Evolutionary conservation across 1,139 yeast genomes (phyloP).

Genomic region (Kurtzmaniella quercitrusa): DNA sequence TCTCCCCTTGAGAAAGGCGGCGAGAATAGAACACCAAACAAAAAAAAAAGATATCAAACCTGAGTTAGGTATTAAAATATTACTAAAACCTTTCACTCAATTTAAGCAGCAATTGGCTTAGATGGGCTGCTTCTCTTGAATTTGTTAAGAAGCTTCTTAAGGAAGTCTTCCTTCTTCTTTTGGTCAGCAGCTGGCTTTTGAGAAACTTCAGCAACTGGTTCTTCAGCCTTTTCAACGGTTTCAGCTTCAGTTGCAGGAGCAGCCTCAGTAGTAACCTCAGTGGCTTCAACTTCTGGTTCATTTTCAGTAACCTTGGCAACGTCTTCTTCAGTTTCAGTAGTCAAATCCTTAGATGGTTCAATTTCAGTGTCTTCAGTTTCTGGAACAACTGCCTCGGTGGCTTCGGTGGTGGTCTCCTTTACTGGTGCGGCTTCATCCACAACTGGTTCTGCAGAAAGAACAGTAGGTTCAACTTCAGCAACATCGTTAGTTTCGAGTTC

Average conservation of each 20-base stretch:
- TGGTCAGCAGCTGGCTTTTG: neutral
- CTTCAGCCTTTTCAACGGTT: constrained; percentile 16
- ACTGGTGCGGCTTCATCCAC: constrained; percentile 4
- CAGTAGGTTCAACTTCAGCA: constrained; percentile 10
- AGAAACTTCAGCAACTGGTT: neutral
- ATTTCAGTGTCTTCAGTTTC: constrained; percentile 18
- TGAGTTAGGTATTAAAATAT: neutral
- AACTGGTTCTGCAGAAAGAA: constrained; percentile 4
- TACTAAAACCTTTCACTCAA: constrained; percentile 8
- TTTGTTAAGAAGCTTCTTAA: constrained; percentile 47
- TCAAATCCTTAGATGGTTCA: constrained; percentile 18
- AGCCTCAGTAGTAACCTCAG: constrained; percentile 15
- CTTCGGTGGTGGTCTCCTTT: neutral
- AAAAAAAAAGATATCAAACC: too few relatives aligned
- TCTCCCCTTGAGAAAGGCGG: neutral
- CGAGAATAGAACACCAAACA: neutral
- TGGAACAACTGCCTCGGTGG: neutral
- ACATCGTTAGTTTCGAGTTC: constrained; percentile 9
- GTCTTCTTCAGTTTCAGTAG: constrained; percentile 11
- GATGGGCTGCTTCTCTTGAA: constrained; percentile 41
- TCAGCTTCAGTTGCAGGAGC: constrained; percentile 26
- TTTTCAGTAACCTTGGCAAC: constrained; percentile 10
- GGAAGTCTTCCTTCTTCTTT: constrained; percentile 43
- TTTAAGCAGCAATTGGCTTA: constrained; percentile 22
- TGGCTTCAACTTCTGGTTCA: constrained; percentile 12